Evolutionary conservation across 2,329 filamentous ascomycete genomes (phyloP).

Genomic region (Colletotrichum incanum): DNA sequence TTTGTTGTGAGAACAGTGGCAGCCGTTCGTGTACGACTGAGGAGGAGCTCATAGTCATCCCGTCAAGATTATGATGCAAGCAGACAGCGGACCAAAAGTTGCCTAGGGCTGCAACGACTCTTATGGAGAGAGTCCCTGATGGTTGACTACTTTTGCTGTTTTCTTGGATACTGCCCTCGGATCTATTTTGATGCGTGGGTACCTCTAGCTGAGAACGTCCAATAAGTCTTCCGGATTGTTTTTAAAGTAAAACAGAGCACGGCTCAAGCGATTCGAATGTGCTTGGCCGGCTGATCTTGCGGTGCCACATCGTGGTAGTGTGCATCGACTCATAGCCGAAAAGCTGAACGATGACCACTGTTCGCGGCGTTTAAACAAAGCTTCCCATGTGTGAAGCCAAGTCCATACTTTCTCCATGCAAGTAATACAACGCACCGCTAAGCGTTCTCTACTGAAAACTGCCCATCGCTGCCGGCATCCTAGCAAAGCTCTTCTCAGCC

Average conservation of each 20-base stretch:
- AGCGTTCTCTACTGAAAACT: conserved; percentile 8
- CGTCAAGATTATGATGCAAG: neutral
- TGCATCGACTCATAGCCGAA: neutral
- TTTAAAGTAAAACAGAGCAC: neutral
- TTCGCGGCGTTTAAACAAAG: neutral
- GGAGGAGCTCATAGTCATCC: neutral
- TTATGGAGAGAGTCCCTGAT: neutral
- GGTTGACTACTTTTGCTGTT: too few species aligned
- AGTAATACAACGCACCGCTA: neutral
- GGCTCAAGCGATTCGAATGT: neutral
- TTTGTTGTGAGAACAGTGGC: neutral
- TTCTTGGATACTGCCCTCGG: neutral
- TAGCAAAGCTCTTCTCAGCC: neutral
- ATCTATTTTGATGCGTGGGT: neutral
- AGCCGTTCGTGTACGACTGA: neutral
- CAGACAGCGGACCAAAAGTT: neutral
- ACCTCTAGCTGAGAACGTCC: neutral
- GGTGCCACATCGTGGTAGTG: neutral
- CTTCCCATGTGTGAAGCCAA: neutral
- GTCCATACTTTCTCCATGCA: conserved; percentile 16
- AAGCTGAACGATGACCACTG: too few species aligned
- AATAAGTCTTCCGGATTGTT: neutral
- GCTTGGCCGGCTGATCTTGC: neutral
- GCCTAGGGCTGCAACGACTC: neutral
- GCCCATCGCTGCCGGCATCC: conserved; percentile 5